Evolutionary conservation across 495 filamentous ascomycete species (phyloP), one percentile per base, ranked within the genome.

Genomic region (Lindgomyces ingoldianus): DNA sequence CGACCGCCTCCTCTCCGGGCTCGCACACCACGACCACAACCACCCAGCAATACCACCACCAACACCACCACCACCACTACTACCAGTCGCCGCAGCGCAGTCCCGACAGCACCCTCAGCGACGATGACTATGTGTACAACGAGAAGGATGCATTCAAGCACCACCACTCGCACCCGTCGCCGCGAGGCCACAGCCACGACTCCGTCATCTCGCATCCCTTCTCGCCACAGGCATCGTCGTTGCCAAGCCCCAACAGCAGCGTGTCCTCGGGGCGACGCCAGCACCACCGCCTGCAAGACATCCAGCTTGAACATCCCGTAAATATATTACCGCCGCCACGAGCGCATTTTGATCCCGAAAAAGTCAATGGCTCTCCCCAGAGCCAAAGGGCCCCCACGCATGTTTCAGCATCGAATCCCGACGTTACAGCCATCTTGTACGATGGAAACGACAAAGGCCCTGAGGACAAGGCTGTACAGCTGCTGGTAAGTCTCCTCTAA

Each of bases 171-270:
- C 53, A 54, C 24, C 64, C 58, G 56, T 39, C 47, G 48, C 60
- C 27, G 49, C 44, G 26, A 16, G 42, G 42, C 52, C 58, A 51
- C 19, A 50, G 36, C 29, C 68, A 60, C 18, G 64, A 67, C 45
- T 68, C 64, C 47, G 64, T 68, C 50, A 64, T 68, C 42, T 68
- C 64, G 50, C 68, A 60, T 18, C 68, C 49, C 4, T 63, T 68
- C 27, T 64, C 64, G 21, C 68, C 64, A 1, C 64, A 68, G 39
- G 29, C 42, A 2, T 62, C 55, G 21, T 61, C 64, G 12, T 61
- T 64, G 56, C 60, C 68, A 65, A 71, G 68, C 53, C 64, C 60
- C 22, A 29, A 22, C 57, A 60, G 57, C 59, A 65, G 59, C 64
- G 39, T 65, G 26, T 67, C 68, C 16, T 70, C 64, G 12, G 61